phyloP scores from a whole-genome alignment of 1,139 yeast genomes.

The Geotrichum histeridarum region DNA sequence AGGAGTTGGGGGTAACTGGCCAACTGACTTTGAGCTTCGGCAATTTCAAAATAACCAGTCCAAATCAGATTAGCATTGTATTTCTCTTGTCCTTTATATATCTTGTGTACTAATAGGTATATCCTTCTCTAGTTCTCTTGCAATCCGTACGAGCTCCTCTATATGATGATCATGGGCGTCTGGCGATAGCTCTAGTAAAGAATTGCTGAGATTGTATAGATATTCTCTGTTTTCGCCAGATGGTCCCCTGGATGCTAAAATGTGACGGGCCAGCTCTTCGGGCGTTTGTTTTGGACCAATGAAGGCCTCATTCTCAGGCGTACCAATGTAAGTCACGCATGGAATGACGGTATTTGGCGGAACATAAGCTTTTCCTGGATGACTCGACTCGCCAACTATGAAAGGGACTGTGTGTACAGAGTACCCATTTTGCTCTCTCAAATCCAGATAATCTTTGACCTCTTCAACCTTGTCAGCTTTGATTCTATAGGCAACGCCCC shows the following conservation, averaged over 20 bases:
- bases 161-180: constrained; percentile 38
- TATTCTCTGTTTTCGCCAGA: constrained; percentile 79
- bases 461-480: constrained; percentile 56
- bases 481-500: constrained; percentile 86
- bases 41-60: constrained; percentile 17
- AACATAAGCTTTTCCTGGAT: constrained; percentile 12
- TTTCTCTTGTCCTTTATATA: not conserved
- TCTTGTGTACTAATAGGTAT: not conserved
- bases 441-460: constrained; percentile 66
- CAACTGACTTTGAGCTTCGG: constrained; percentile 29
- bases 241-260: constrained; percentile 60
- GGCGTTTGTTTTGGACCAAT: constrained; percentile 65
- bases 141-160: constrained; percentile 32
- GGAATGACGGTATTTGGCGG: constrained; percentile 42
- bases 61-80: constrained; percentile 1
- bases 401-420: constrained; percentile 66
- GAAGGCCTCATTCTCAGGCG: constrained; percentile 72
- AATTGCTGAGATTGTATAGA: constrained; percentile 46
- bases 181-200: constrained; percentile 41
- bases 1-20: constrained; percentile 30
- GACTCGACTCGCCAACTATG: constrained; percentile 37
- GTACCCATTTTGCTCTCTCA: constrained; percentile 87
- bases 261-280: constrained; percentile 54
- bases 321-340: constrained; percentile 80
- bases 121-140: constrained; percentile 22